Conservation (phyloP, 2,329 filamentous ascomycete genomes). For the Aspergillus sp. region DNA sequence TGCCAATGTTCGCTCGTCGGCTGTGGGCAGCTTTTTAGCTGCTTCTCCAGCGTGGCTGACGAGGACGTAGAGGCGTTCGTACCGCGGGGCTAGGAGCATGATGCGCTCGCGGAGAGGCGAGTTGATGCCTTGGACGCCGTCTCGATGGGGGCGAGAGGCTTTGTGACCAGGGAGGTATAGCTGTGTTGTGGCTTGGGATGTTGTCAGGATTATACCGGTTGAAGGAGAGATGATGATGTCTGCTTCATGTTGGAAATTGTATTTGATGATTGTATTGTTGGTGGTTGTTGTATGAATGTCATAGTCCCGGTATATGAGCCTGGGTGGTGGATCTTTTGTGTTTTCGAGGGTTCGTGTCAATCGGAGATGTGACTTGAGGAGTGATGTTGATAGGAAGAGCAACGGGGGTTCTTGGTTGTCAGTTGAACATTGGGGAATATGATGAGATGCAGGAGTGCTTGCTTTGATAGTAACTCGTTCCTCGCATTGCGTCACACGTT, state of each 20-base stretch:
- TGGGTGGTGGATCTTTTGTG: conserved; percentile 2
- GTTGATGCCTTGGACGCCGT: conserved; percentile 14
- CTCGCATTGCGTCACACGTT: background rate
- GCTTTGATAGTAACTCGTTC: background rate
- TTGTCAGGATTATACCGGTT: conserved; percentile 64
- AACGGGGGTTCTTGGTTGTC: conserved; percentile 17
- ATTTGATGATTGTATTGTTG: background rate
- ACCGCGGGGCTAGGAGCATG: conserved; percentile 48
- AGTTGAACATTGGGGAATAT: conserved; percentile 6
- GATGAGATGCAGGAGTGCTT: conserved; percentile 5
- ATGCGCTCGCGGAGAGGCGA: conserved; percentile 53
- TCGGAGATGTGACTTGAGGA: conserved; percentile 21
- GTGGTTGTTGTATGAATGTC: background rate
- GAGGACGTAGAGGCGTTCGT: conserved; percentile 62
- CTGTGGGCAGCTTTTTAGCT: conserved; percentile 5
- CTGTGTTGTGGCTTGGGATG: conserved; percentile 66
- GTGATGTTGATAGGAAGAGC: conserved; percentile 17
- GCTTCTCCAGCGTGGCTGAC: conserved; percentile 41
- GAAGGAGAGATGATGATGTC: conserved; percentile 66
- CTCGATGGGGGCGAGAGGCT: conserved; percentile 3
- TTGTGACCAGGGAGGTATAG: conserved; percentile 58
- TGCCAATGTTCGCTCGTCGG: conserved; percentile 8
- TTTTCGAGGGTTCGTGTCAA: conserved; percentile 15
- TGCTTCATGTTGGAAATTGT: conserved; percentile 28
- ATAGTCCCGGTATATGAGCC: conserved; percentile 23